Evolutionary conservation across 495 filamentous ascomycete genomes (phyloP).

Genomic region (Daldinia concentrica): DNA sequence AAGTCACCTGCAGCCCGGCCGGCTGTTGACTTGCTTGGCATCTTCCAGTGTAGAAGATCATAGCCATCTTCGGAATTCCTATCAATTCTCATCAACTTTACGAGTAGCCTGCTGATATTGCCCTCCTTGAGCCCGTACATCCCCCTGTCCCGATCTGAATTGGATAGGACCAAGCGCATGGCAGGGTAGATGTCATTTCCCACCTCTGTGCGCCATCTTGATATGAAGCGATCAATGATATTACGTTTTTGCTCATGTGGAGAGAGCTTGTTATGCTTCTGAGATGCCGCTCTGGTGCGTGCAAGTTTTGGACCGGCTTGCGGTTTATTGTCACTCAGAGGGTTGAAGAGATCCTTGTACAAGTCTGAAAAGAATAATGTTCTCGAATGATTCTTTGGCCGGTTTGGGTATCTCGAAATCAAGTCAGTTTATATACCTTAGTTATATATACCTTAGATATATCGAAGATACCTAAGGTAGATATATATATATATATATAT

Average conservation of each 20-base stretch:
- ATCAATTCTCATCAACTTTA: constrained; percentile 92
- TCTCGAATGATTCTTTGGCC: constrained; percentile 78
- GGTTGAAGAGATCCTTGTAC: constrained; percentile 81
- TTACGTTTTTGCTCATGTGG: constrained; percentile 84
- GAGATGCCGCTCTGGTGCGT: constrained; percentile 65
- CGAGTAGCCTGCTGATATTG: constrained; percentile 84
- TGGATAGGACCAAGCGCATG: constrained; percentile 89
- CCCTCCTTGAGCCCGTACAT: constrained; percentile 97
- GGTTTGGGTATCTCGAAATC: constrained; percentile 75
- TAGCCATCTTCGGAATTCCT: constrained; percentile 88
- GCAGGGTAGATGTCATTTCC: constrained; percentile 94
- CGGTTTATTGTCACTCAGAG: constrained; percentile 84
- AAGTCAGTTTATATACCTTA: constrained; percentile 40
- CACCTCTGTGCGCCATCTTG: constrained; percentile 85
- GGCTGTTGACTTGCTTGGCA: constrained; percentile 73
- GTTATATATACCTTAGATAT: no score
- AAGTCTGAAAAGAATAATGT: constrained; percentile 88
- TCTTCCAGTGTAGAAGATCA: constrained; percentile 90
- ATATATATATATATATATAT: background rate
- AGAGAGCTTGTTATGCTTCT: constrained; percentile 67
- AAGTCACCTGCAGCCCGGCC: constrained; percentile 86
- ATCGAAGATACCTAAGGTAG: no score
- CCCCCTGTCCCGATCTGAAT: constrained; percentile 90
- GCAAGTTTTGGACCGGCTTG: constrained; percentile 64
- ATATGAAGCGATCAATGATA: constrained; percentile 90